Conservation (phyloP, 1,284 basidiomycete genomes). For the Cryptococcus sp. region DNA sequence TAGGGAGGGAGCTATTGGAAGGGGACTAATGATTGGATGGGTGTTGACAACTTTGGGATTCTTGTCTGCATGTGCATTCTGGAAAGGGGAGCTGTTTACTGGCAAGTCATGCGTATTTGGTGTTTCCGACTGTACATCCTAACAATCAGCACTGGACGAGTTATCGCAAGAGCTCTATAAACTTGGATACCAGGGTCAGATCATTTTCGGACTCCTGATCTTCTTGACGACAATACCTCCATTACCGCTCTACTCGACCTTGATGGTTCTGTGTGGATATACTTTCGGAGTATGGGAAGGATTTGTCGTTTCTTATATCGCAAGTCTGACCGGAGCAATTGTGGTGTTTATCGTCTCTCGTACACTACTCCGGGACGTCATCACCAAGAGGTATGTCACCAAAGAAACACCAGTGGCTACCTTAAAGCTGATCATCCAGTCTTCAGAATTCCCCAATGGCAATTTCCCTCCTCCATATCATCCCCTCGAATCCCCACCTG, state of each 20-base stretch:
- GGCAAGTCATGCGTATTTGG: conserved; percentile 24
- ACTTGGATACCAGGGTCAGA: conserved; percentile 39
- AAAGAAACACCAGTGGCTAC: no score
- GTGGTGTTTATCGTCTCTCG: conserved; percentile 50
- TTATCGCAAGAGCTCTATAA: conserved; percentile 37
- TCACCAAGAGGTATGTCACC: conserved; percentile 37
- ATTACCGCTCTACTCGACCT: conserved; percentile 53
- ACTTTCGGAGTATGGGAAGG: conserved; percentile 52
- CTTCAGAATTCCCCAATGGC: conserved; percentile 37
- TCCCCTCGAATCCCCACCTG: conserved; percentile 47
- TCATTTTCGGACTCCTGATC: conserved; percentile 46
- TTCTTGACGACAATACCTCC: conserved; percentile 49
- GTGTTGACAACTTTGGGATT: conserved; percentile 39
- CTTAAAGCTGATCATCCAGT: conserved; percentile 11
- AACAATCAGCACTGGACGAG: conserved; percentile 34
- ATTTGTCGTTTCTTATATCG: conserved; percentile 52
- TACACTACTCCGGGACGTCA: conserved; percentile 34
- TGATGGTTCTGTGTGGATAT: conserved; percentile 53
- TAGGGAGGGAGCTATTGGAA: conserved; percentile 23
- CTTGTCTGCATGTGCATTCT: conserved; percentile 37
- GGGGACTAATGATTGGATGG: conserved; percentile 42
- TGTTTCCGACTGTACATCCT: neutral
- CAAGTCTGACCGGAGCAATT: conserved; percentile 50
- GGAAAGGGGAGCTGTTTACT: conserved; percentile 40
- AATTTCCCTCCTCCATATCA: conserved; percentile 39